phyloP scores from a whole-genome alignment of 371 early-diverging fungal species.

The Cokeromyces recurvatus region DNA sequence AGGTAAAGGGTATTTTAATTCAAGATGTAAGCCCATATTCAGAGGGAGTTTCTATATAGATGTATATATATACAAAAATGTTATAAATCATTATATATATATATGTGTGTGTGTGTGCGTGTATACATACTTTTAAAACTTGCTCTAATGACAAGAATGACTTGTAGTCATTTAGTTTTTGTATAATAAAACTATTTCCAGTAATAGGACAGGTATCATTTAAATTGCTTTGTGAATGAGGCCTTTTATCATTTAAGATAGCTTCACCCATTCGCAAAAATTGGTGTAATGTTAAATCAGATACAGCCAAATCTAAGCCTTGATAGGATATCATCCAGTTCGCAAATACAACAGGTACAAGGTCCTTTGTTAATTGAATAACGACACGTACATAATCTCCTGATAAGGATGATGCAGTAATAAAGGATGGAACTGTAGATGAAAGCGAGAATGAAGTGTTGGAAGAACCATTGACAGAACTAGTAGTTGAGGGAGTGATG shows the following conservation, averaged over 20 bases:
- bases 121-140: constrained; percentile 58
- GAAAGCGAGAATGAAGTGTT: constrained; percentile 5
- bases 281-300: constrained; percentile 58
- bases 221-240: not conserved
- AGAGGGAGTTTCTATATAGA: constrained; percentile 63
- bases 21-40: constrained; percentile 77
- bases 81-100: no score
- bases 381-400: constrained; percentile 79
- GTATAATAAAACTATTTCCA: constrained; percentile 34
- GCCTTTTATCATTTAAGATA: constrained; percentile 10
- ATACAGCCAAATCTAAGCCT: constrained; percentile 54
- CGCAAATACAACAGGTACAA: constrained; percentile 84
- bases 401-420: constrained; percentile 73
- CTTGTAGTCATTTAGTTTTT: constrained; percentile 31
- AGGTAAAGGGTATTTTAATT: constrained; percentile 77
- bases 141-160: constrained; percentile 73
- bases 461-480: not conserved
- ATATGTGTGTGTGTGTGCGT: no score
- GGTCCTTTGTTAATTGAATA: constrained; percentile 89
- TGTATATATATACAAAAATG: no score
- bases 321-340: constrained; percentile 60
- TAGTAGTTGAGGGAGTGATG: constrained; percentile 10
- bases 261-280: constrained; percentile 43
- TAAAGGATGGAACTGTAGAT: constrained; percentile 67
- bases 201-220: constrained; percentile 26